phyloP scores from a whole-genome alignment of 1,139 yeast species.

The Ogataea hybrid region DNA sequence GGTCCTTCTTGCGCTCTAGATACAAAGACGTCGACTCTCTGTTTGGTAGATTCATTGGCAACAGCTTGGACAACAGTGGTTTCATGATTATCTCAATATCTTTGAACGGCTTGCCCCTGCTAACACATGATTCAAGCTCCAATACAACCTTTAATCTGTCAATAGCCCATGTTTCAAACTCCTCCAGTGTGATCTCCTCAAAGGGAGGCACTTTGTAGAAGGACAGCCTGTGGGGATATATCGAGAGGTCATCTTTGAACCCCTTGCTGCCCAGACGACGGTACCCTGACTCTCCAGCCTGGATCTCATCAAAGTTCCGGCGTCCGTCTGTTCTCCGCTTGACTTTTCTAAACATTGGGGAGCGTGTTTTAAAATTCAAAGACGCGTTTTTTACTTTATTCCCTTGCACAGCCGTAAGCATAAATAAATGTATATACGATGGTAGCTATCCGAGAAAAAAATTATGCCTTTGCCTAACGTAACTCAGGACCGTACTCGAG shows the following conservation, averaged over 20 bases:
- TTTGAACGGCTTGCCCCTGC: slow-evolving; percentile 59
- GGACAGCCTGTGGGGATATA: slow-evolving; percentile 53
- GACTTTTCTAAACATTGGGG: slow-evolving; percentile 65
- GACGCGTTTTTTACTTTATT: slow-evolving; percentile 4
- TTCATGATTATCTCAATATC: slow-evolving; percentile 66
- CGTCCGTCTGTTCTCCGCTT: slow-evolving; percentile 77
- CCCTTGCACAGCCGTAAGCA: slow-evolving; percentile 5
- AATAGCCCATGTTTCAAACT: slow-evolving; percentile 94
- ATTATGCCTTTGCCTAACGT: neutral
- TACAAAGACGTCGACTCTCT: slow-evolving; percentile 30
- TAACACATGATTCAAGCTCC: slow-evolving; percentile 75
- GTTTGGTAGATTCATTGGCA: slow-evolving; percentile 54
- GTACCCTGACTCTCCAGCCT: slow-evolving; percentile 5
- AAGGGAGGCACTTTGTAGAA: slow-evolving; percentile 75
- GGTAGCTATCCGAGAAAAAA: neutral
- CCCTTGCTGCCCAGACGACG: slow-evolving; percentile 16
- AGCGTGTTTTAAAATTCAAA: slow-evolving; percentile 3
- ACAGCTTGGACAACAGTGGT: slow-evolving; percentile 59
- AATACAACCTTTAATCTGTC: slow-evolving; percentile 81
- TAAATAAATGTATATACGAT: neutral
- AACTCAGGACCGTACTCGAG: slow-evolving; percentile 19
- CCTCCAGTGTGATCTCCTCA: slow-evolving; percentile 83
- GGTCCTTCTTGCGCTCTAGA: slow-evolving; percentile 78
- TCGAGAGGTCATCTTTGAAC: slow-evolving; percentile 27
- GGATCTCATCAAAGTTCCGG: slow-evolving; percentile 55